A percentile compares a stretch with the other conserved stretches of the same genome.
These are phyloP conservation scores for Aristolochia californica DNA, from an alignment of 164 flowering plant genomes.

Conservation along the genomic window DNA sequence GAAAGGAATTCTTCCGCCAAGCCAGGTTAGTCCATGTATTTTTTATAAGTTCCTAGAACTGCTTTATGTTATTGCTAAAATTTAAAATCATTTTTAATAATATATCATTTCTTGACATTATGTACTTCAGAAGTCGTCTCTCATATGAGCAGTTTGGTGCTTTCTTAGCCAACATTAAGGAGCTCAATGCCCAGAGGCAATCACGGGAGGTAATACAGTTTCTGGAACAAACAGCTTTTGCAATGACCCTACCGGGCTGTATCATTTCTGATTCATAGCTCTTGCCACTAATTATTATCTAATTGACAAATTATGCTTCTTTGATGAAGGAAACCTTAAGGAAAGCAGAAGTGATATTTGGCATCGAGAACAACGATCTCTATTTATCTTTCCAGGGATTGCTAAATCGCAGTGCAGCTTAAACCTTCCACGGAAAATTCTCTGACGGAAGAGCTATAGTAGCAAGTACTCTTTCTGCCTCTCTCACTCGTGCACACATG, in stretches of 20 bases:
- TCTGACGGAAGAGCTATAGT: neutral
- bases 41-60: neutral
- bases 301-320: neutral
- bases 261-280: too few species aligned
- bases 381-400: constrained; percentile 76
- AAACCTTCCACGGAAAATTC: neutral
- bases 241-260: neutral
- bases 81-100: too few species aligned
- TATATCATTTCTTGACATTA: neutral
- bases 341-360: constrained; percentile 93
- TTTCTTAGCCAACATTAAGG: constrained; percentile 86
- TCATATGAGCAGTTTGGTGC: constrained; percentile 94
- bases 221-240: too few species aligned
- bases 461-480: neutral
- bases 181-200: constrained; percentile 85
- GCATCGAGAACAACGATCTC: constrained; percentile 79
- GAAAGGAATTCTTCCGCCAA: constrained; percentile 95
- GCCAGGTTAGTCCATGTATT: constrained; percentile 47
- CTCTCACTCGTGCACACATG: neutral
- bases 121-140: constrained; percentile 64
- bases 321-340: constrained; percentile 66
- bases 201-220: constrained; percentile 65
- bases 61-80: too few species aligned
- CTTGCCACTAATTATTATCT: too few species aligned
- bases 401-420: constrained; percentile 53